Conservation (phyloP, 1,284 basidiomycete species). For the Cystobasidium pallidum region DNA sequence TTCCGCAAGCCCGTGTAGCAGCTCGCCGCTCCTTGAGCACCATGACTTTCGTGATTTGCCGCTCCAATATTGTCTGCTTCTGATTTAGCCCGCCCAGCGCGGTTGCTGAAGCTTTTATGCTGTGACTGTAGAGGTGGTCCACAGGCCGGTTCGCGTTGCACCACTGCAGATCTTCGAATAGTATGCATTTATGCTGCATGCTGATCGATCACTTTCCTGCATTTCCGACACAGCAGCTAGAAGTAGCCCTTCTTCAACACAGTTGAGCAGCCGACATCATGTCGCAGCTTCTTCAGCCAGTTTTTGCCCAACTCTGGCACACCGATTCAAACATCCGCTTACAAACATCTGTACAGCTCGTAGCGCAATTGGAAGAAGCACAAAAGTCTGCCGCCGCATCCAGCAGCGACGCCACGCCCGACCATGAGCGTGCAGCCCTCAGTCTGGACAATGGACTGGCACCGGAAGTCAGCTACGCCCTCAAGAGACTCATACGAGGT, state of each 20-base stretch:
- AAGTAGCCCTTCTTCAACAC: neutral
- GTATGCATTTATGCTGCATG: no score
- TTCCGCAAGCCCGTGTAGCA: no score
- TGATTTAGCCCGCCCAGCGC: no score
- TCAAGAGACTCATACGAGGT: constrained; percentile 80
- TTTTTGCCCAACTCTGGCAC: constrained; percentile 37
- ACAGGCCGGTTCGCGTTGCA: no score
- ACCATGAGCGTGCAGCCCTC: constrained; percentile 56
- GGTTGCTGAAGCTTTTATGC: no score
- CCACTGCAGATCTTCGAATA: no score
- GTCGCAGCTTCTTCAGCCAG: constrained; percentile 29
- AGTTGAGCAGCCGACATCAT: neutral
- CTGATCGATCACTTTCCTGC: constrained; percentile 10
- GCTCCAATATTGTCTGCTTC: no score
- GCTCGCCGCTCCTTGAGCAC: no score
- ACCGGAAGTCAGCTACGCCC: constrained; percentile 84
- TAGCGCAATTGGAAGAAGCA: constrained; percentile 74
- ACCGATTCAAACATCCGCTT: constrained; percentile 23
- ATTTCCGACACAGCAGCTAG: neutral
- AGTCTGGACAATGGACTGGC: constrained; percentile 67
- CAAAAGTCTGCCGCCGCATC: constrained; percentile 62
- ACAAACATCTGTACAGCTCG: constrained; percentile 17
- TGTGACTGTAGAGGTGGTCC: no score
- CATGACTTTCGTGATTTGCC: no score
- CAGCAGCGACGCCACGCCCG: constrained; percentile 61